phyloP scores from a whole-genome alignment of 2,329 filamentous ascomycete species.

The Hymenoscyphus occultus region DNA sequence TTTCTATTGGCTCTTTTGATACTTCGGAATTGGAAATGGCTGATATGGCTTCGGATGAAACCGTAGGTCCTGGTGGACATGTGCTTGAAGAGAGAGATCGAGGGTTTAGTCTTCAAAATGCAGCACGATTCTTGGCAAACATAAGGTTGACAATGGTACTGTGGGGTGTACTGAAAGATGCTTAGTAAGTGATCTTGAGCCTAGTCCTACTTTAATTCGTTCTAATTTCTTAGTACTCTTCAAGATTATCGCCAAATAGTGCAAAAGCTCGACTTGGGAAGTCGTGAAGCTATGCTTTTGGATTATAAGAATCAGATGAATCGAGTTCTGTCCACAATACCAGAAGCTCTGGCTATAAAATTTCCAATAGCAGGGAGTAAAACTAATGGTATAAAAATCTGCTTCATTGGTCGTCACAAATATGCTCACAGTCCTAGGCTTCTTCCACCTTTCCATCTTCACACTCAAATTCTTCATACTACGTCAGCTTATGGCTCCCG shows the following conservation, averaged over 20 bases:
- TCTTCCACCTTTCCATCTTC: slow-evolving; percentile 44
- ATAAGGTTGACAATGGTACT: slow-evolving; percentile 20
- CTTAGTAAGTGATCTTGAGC: slow-evolving; percentile 15
- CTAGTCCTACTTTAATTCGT: neutral
- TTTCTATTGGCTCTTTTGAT: slow-evolving; percentile 41
- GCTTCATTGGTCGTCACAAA: neutral
- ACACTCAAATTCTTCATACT: slow-evolving; percentile 43
- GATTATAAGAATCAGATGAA: slow-evolving; percentile 17
- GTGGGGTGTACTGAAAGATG: slow-evolving; percentile 9
- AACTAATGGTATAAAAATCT: slow-evolving; percentile 4
- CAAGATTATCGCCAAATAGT: slow-evolving; percentile 14
- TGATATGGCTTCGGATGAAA: slow-evolving; percentile 44
- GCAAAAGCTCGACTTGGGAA: slow-evolving; percentile 4
- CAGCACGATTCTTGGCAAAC: slow-evolving; percentile 36
- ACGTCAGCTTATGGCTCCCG: slow-evolving; percentile 46
- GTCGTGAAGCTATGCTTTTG: slow-evolving; percentile 28
- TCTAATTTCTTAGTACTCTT: slow-evolving; percentile 14
- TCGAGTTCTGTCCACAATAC: slow-evolving; percentile 20
- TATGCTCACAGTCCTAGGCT: slow-evolving; percentile 24
- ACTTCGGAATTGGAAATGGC: slow-evolving; percentile 42
- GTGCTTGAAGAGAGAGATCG: slow-evolving; percentile 38
- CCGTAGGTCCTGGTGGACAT: slow-evolving; percentile 35
- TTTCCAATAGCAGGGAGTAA: neutral
- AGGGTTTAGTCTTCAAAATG: slow-evolving; percentile 37
- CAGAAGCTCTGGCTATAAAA: slow-evolving; percentile 14